Percentiles rank a stretch among this genome's conserved stretches.
phyloP scores from a whole-genome alignment of 495 filamentous ascomycete genomes.

The Xanthoparmelia taractica region DNA sequence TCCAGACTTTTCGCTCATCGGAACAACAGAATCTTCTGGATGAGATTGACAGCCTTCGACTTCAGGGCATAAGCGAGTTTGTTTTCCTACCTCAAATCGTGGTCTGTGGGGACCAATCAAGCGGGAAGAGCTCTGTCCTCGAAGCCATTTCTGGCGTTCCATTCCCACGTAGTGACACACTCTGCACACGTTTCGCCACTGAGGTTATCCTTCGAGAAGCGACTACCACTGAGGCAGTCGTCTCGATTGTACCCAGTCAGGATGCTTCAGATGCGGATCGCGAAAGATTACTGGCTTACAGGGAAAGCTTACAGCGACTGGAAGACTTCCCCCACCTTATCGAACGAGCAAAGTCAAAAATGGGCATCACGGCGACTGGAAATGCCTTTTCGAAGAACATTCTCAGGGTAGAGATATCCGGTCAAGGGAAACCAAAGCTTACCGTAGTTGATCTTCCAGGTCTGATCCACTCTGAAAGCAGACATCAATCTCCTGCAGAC shows the following conservation, averaged over 20 bases:
- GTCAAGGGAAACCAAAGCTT: conserved; percentile 45
- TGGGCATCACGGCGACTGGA: conserved; percentile 42
- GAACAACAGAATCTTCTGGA: conserved; percentile 47
- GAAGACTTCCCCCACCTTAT: conserved; percentile 36
- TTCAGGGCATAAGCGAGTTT: conserved; percentile 47
- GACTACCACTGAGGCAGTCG: neutral
- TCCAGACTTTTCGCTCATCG: neutral
- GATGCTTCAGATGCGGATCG: conserved; percentile 6
- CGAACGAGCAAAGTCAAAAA: conserved; percentile 42
- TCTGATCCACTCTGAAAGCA: conserved; percentile 36
- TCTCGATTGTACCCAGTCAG: conserved; percentile 11
- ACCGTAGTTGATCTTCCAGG: conserved; percentile 53
- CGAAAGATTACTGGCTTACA: conserved; percentile 1
- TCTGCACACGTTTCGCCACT: conserved; percentile 53
- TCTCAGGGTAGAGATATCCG: conserved; percentile 45
- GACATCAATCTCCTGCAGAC: conserved; percentile 14
- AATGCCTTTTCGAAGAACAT: conserved; percentile 43
- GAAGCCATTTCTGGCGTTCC: conserved; percentile 58
- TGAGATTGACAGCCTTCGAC: conserved; percentile 49
- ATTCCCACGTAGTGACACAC: conserved; percentile 46
- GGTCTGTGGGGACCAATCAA: conserved; percentile 56
- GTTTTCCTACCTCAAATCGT: conserved; percentile 56
- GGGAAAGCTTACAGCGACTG: neutral
- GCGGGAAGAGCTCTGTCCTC: conserved; percentile 58
- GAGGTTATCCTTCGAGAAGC: conserved; percentile 45